These are phyloP conservation scores for Apocynum venetum DNA, from an alignment of 257 asterid species.

Conservation along the genomic window DNA sequence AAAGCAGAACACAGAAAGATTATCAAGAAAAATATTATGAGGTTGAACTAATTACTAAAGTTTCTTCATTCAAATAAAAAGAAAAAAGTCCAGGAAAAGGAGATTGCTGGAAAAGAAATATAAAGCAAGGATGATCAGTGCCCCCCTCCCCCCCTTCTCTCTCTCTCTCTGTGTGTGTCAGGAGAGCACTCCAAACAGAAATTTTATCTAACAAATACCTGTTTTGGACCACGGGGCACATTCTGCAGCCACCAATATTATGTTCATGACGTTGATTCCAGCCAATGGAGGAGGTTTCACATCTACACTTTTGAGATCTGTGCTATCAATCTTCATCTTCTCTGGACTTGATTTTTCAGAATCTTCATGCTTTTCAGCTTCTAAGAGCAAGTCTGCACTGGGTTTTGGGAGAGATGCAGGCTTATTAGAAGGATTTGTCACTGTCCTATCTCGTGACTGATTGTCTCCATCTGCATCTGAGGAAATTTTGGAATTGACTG, in stretches of 20 bases:
- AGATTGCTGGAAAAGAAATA: background rate
- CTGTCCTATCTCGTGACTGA: conserved; percentile 17
- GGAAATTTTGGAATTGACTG: conserved; percentile 22
- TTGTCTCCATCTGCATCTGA: conserved; percentile 25
- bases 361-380: conserved; percentile 32
- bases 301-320: conserved; percentile 41
- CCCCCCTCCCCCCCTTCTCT: no score
- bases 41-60: background rate
- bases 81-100: background rate
- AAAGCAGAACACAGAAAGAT: background rate
- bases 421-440: conserved; percentile 27
- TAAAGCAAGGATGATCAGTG: background rate
- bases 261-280: conserved; percentile 82
- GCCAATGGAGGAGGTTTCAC: conserved; percentile 83
- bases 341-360: conserved; percentile 31
- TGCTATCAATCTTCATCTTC: conserved; percentile 26
- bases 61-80: background rate
- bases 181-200: background rate
- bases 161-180: no score
- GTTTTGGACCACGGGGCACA: conserved; percentile 97
- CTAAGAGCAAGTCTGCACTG: conserved; percentile 17
- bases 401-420: conserved; percentile 17
- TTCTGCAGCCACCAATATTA: conserved; percentile 77
- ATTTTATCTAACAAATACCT: conserved; percentile 41
- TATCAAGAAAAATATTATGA: background rate